phyloP scores from a whole-genome alignment of 768 basidiomycete genomes.

The Mrakia blollopis region DNA sequence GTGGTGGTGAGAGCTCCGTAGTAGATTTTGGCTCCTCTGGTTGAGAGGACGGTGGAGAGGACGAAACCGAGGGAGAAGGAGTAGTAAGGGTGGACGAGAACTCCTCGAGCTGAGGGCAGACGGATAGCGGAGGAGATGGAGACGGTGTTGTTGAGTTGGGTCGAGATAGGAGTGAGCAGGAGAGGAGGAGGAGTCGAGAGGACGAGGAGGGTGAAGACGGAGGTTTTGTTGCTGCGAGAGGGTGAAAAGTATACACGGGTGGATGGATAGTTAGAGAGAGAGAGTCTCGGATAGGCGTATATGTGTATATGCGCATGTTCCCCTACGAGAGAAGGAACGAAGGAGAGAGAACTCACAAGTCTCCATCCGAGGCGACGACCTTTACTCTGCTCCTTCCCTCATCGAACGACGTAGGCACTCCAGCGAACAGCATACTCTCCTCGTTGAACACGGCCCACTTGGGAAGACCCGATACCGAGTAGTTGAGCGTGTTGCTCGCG shows the following conservation, averaged over 20 bases:
- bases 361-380: constrained; percentile 53
- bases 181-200: constrained; percentile 50
- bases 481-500: constrained; percentile 48
- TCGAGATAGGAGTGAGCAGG: constrained; percentile 53
- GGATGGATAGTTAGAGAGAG: neutral
- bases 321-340: neutral
- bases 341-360: constrained; percentile 45
- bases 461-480: constrained; percentile 59
- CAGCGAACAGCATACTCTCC: constrained; percentile 57
- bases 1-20: constrained; percentile 63
- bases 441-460: constrained; percentile 73
- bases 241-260: neutral
- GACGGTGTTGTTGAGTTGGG: constrained; percentile 61
- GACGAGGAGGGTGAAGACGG: constrained; percentile 40
- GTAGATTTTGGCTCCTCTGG: constrained; percentile 49
- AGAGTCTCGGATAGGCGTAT: neutral
- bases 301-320: neutral
- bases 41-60: constrained; percentile 56
- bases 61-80: constrained; percentile 59
- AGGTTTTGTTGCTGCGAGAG: constrained; percentile 17
- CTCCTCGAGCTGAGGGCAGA: constrained; percentile 47
- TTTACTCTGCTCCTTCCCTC: constrained; percentile 59
- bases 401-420: constrained; percentile 61
- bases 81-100: constrained; percentile 26
- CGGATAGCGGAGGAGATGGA: constrained; percentile 66